Conservation (phyloP, 2,329 filamentous ascomycete genomes). For the Cladosporium sp. region DNA sequence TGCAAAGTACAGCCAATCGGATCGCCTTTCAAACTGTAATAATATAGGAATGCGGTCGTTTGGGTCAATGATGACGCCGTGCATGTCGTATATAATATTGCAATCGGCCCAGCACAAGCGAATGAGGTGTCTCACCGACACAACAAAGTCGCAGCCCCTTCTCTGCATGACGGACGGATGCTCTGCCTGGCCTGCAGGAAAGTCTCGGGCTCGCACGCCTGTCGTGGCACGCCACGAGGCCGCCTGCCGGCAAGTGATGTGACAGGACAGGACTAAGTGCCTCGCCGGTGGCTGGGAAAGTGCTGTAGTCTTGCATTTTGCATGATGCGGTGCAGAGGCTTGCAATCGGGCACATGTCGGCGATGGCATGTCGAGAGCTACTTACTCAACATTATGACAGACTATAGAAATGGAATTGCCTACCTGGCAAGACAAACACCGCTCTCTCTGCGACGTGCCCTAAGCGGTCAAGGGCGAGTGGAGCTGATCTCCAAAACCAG, state of each 20-base stretch:
- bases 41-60: neutral
- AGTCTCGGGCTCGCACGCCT: slow-evolving; percentile 12
- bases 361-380: neutral
- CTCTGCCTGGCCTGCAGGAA: slow-evolving; percentile 4
- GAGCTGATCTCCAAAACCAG: slow-evolving; percentile 1
- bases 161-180: slow-evolving; percentile 1
- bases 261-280: too few species aligned
- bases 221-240: slow-evolving; percentile 15
- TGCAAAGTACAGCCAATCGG: neutral
- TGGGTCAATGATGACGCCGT: neutral
- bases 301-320: neutral
- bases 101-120: neutral
- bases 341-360: slow-evolving; percentile 3
- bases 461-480: neutral
- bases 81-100: neutral
- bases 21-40: neutral
- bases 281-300: slow-evolving; percentile 4
- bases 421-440: neutral
- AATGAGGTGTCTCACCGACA: slow-evolving; percentile 7
- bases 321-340: neutral
- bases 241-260: slow-evolving; percentile 11
- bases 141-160: neutral
- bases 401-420: neutral
- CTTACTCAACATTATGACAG: neutral
- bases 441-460: neutral